Evolutionary conservation across 208 protist genomes (phyloP).

Genomic region (Leishmania martiniquensis): DNA sequence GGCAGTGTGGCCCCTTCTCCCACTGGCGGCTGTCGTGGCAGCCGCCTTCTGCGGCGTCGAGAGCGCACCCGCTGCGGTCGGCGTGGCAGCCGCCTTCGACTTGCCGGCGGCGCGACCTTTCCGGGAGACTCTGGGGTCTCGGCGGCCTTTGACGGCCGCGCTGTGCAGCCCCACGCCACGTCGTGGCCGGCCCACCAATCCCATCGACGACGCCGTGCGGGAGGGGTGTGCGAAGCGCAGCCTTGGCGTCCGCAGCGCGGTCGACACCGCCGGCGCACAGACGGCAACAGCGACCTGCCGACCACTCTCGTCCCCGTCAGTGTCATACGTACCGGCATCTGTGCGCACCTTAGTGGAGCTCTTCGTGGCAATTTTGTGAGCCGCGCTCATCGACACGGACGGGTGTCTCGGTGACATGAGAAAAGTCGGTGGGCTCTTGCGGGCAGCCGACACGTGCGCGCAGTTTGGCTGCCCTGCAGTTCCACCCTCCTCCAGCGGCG

Average conservation of each 20-base stretch:
- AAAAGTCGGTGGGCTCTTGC: not conserved
- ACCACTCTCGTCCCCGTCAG: not conserved
- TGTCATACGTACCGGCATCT: not conserved
- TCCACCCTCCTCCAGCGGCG: not conserved
- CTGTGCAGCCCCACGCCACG: conserved; percentile 8
- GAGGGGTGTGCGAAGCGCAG: conserved; percentile 20
- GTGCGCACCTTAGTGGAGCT: not conserved
- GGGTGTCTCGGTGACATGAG: conserved; percentile 2
- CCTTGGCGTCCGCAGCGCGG: conserved; percentile 11
- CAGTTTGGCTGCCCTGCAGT: not conserved
- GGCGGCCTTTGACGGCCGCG: not conserved
- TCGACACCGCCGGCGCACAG: not conserved
- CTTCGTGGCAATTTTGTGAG: not conserved
- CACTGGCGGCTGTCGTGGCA: not conserved
- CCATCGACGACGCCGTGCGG: conserved; percentile 7
- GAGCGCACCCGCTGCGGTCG: not conserved
- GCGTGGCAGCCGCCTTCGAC: not conserved
- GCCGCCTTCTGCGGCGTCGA: not conserved
- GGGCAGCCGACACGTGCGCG: not conserved
- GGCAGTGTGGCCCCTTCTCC: not conserved
- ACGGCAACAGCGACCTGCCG: not conserved
- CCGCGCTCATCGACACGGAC: not conserved
- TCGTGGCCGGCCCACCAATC: not conserved
- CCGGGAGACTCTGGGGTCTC: not conserved
- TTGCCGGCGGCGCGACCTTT: not conserved